Evolutionary conservation across 2,329 filamentous ascomycete genomes (phyloP).

Genomic region (Colletotrichum coccodes): DNA sequence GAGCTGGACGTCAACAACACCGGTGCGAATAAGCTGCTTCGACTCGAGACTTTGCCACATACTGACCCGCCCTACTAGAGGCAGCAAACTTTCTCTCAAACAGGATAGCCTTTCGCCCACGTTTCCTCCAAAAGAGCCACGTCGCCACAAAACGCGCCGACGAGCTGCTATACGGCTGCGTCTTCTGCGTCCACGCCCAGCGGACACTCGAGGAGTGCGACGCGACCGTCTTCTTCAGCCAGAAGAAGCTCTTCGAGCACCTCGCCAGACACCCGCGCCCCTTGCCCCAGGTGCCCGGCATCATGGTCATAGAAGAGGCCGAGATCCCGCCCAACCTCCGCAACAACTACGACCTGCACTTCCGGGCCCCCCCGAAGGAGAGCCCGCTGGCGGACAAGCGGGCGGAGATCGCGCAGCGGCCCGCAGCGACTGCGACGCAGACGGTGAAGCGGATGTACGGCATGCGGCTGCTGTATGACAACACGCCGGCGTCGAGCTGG

Average conservation of each 20-base stretch:
- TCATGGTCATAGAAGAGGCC: conserved; percentile 58
- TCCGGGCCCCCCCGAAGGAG: conserved; percentile 49
- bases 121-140: conserved; percentile 67
- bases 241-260: conserved; percentile 63
- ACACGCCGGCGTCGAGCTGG: conserved; percentile 55
- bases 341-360: conserved; percentile 65
- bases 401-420: conserved; percentile 52
- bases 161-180: conserved; percentile 63
- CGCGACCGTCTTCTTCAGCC: conserved; percentile 65
- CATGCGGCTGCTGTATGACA: conserved; percentile 55
- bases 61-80: conserved; percentile 43
- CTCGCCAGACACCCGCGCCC: conserved; percentile 64
- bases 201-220: conserved; percentile 64
- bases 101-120: conserved; percentile 60
- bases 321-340: conserved; percentile 50
- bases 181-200: conserved; percentile 63
- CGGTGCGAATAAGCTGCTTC: conserved; percentile 45
- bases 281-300: conserved; percentile 57
- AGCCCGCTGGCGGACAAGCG: conserved; percentile 55
- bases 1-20: conserved; percentile 61
- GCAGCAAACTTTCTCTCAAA: conserved; percentile 58
- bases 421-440: conserved; percentile 56
- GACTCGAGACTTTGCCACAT: not conserved
- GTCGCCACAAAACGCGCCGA: conserved; percentile 59
- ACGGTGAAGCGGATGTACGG: conserved; percentile 59